These are phyloP conservation scores for Pleurotus eryngii DNA, from an alignment of 768 basidiomycete genomes.

Conservation along the genomic window DNA sequence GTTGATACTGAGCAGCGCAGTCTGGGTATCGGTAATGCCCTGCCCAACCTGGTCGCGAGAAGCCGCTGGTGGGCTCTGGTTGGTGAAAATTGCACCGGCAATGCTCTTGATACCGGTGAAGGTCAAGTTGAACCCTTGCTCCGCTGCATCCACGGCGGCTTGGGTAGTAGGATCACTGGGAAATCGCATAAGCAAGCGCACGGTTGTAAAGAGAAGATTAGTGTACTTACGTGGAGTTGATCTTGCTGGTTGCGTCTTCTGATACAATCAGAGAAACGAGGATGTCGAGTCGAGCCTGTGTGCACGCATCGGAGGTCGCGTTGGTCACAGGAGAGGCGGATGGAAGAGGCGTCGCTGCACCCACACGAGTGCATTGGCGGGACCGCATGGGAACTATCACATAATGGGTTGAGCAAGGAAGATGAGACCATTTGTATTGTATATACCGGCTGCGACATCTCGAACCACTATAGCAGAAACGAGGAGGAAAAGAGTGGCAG, in stretches of 20 bases:
- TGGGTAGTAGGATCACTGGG: constrained; percentile 1
- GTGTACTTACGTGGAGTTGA: not conserved
- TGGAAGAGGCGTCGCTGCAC: not conserved
- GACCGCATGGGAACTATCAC: not conserved
- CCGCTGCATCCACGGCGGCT: not conserved
- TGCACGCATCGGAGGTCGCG: not conserved
- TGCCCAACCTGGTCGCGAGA: constrained; percentile 10
- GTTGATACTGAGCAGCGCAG: constrained; percentile 6
- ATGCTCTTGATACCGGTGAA: constrained; percentile 4
- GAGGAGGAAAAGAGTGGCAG: not conserved
- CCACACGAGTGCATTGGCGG: not conserved
- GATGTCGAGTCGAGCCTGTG: constrained; percentile 4
- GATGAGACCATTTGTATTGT: not conserved
- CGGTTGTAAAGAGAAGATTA: not conserved
- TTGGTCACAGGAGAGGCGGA: not conserved
- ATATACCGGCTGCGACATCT: not conserved
- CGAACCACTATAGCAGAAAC: not conserved
- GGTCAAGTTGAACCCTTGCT: not conserved
- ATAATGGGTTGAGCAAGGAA: not conserved
- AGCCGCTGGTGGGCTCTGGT: constrained; percentile 5
- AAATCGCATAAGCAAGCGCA: not conserved
- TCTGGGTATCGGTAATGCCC: not conserved
- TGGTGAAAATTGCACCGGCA: not conserved
- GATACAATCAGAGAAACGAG: constrained; percentile 1
- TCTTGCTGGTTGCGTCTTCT: constrained; percentile 2